These are phyloP conservation scores for Pyrenula massariospora DNA, from an alignment of 495 filamentous ascomycete species.

Conservation along the genomic window DNA sequence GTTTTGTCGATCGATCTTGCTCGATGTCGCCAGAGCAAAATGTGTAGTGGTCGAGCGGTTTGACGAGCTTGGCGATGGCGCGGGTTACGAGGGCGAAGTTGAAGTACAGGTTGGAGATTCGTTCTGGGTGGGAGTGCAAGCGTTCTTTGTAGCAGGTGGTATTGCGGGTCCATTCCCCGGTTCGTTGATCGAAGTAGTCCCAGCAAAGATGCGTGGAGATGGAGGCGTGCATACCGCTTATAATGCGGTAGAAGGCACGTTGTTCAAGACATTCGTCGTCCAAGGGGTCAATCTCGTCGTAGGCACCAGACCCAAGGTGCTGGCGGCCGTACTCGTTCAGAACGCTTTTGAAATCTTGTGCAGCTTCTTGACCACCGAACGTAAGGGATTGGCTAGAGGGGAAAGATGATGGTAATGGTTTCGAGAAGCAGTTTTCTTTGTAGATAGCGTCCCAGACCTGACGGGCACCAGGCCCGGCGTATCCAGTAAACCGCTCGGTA, in stretches of 20 bases:
- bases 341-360: slow-evolving; percentile 72
- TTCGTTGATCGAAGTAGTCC: slow-evolving; percentile 93
- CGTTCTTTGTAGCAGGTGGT: slow-evolving; percentile 78
- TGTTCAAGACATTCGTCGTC: slow-evolving; percentile 95
- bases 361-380: slow-evolving; percentile 47
- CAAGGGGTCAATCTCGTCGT: slow-evolving; percentile 40
- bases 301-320: slow-evolving; percentile 34
- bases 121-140: slow-evolving; percentile 73
- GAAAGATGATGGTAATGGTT: slow-evolving; percentile 32
- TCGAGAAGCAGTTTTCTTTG: slow-evolving; percentile 92
- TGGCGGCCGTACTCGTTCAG: slow-evolving; percentile 62
- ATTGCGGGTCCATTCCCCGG: slow-evolving; percentile 89
- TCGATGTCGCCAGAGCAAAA: slow-evolving; percentile 79
- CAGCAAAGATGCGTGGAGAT: slow-evolving; percentile 94
- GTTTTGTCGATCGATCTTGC: slow-evolving; percentile 69
- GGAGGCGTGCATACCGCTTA: slow-evolving; percentile 95
- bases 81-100: slow-evolving; percentile 91
- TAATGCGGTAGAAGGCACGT: slow-evolving; percentile 87
- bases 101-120: slow-evolving; percentile 95
- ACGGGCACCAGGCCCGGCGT: slow-evolving; percentile 66
- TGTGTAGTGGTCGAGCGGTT: slow-evolving; percentile 71
- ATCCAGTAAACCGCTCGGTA: slow-evolving; percentile 91
- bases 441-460: slow-evolving; percentile 97
- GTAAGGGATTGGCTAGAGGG: slow-evolving; percentile 12
- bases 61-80: slow-evolving; percentile 81